phyloP scores from a whole-genome alignment of 75 land plant species.

The Picea glauca region DNA sequence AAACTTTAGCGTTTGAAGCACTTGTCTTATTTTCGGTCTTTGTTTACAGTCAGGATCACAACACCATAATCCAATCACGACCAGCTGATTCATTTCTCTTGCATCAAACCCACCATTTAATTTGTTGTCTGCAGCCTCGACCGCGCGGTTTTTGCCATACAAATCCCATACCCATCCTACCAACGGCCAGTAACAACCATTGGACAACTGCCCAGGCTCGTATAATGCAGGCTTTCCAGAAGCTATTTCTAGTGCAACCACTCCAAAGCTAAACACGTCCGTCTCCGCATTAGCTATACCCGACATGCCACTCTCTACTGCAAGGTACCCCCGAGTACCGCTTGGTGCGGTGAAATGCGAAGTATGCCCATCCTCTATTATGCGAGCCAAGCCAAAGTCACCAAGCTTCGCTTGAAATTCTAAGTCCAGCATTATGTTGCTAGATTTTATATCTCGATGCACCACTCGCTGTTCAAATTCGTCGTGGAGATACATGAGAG shows the following conservation, averaged over 20 bases:
- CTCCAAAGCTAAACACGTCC: constrained; percentile 19
- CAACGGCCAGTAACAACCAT: not conserved
- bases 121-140: constrained; percentile 2
- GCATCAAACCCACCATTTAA: constrained; percentile 10
- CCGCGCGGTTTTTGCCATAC: not conserved
- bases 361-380: not conserved
- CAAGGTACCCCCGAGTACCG: constrained; percentile 17
- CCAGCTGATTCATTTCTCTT: constrained; percentile 45
- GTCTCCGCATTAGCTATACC: not conserved
- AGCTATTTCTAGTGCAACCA: not conserved
- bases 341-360: constrained; percentile 5
- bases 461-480: constrained; percentile 21
- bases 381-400: constrained; percentile 16
- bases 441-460: constrained; percentile 25
- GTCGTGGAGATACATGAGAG: constrained; percentile 18
- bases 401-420: constrained; percentile 20
- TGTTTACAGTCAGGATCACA: constrained; percentile 43
- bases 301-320: constrained; percentile 2
- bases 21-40: constrained; percentile 59
- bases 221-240: constrained; percentile 18
- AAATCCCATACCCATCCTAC: constrained; percentile 14
- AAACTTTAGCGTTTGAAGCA: constrained; percentile 40
- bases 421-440: constrained; percentile 26
- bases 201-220: not conserved
- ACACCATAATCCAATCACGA: constrained; percentile 56